phyloP scores from a whole-genome alignment of 768 basidiomycete genomes.

The Auricularia cornea region DNA sequence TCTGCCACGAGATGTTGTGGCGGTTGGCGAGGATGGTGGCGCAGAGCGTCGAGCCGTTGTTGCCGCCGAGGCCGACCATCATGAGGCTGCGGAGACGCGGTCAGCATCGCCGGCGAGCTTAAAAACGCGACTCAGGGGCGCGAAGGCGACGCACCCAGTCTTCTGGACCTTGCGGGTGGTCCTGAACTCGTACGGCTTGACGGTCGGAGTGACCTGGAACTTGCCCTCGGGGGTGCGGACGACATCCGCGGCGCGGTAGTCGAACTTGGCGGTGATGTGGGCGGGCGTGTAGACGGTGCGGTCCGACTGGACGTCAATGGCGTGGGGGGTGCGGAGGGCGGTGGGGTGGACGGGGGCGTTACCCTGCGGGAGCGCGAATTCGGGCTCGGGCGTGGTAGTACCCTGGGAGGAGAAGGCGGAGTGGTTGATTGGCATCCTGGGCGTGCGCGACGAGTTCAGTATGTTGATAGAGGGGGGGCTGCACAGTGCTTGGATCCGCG shows the following conservation, averaged over 20 bases:
- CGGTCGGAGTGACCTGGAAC: slow-evolving; percentile 70
- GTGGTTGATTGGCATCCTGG: slow-evolving; percentile 18
- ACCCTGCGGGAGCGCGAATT: slow-evolving; percentile 52
- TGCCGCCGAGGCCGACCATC: slow-evolving; percentile 96
- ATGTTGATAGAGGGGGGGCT: slow-evolving; percentile 49
- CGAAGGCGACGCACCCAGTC: slow-evolving; percentile 88
- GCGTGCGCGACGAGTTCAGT: slow-evolving; percentile 3
- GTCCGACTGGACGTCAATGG: slow-evolving; percentile 74
- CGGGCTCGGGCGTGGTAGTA: slow-evolving; percentile 62
- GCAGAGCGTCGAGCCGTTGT: slow-evolving; percentile 91
- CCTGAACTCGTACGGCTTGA: slow-evolving; percentile 81
- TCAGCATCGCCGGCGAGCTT: slow-evolving; percentile 5
- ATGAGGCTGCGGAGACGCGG: slow-evolving; percentile 54
- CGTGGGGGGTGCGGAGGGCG: slow-evolving; percentile 64
- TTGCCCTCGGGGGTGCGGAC: slow-evolving; percentile 57
- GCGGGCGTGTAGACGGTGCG: slow-evolving; percentile 76
- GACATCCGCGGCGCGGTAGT: slow-evolving; percentile 71
- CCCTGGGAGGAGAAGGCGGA: slow-evolving; percentile 47
- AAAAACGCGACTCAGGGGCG: slow-evolving; percentile 6
- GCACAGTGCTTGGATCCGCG: slow-evolving; percentile 79
- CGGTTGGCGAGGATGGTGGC: slow-evolving; percentile 95
- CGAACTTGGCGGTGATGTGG: slow-evolving; percentile 73
- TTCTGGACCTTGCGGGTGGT: slow-evolving; percentile 78
- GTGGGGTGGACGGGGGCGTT: slow-evolving; percentile 69
- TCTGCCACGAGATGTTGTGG: slow-evolving; percentile 90